phyloP scores from a whole-genome alignment of 2,329 filamentous ascomycete genomes.

The Colletotrichum tabaci region DNA sequence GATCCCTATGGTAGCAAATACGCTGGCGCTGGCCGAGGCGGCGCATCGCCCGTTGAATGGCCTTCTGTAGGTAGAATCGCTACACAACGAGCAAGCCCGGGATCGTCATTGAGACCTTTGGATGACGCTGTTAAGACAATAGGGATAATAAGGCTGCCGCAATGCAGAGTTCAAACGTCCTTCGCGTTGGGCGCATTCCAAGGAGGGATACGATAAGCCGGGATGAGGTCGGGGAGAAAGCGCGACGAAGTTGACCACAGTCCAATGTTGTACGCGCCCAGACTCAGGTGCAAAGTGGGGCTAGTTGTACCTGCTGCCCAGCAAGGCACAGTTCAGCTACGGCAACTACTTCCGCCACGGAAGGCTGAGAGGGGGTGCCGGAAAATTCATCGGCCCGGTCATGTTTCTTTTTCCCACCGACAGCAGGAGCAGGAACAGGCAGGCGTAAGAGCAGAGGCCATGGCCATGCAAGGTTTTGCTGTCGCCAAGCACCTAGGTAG shows the following conservation, averaged over 20 bases:
- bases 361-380: conserved; percentile 17
- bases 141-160: neutral
- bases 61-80: neutral
- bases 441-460: neutral
- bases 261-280: conserved; percentile 27
- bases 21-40: conserved; percentile 12
- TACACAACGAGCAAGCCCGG: neutral
- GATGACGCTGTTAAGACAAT: neutral
- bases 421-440: neutral
- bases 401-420: conserved; percentile 15
- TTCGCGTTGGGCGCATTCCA: conserved; percentile 7
- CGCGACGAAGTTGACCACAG: conserved; percentile 40
- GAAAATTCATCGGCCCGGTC: conserved; percentile 37
- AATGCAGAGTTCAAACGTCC: conserved; percentile 6
- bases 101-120: neutral
- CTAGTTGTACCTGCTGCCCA: conserved; percentile 28
- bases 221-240: conserved; percentile 38
- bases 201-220: neutral
- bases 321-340: conserved; percentile 26
- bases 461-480: no score
- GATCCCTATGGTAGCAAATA: neutral
- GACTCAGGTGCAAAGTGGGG: conserved; percentile 40
- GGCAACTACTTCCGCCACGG: conserved; percentile 23
- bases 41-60: conserved; percentile 15
- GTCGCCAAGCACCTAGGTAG: neutral